These are phyloP conservation scores for Baeospora myosura DNA, from an alignment of 1,284 basidiomycete genomes.

Conservation along the genomic window DNA sequence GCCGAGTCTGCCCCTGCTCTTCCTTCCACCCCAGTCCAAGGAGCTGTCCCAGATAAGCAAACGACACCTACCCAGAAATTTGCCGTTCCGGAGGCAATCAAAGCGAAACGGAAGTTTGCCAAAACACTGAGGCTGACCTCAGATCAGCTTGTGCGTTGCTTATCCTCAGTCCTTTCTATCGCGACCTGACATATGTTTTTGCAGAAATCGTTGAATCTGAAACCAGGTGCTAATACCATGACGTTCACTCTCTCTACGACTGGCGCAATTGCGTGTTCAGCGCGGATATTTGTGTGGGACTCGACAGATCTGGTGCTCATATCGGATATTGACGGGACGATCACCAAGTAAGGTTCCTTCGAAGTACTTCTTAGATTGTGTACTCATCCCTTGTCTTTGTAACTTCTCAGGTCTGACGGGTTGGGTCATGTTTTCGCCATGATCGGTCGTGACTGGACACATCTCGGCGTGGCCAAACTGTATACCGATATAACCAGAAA, in stretches of 20 bases:
- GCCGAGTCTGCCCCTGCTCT: constrained; percentile 31
- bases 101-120: constrained; percentile 58
- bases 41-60: constrained; percentile 15
- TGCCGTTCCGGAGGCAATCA: constrained; percentile 1
- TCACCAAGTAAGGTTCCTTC: constrained; percentile 74
- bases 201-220: constrained; percentile 82
- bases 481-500: constrained; percentile 96
- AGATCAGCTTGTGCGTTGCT: constrained; percentile 17
- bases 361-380: background rate
- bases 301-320: constrained; percentile 85
- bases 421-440: constrained; percentile 97
- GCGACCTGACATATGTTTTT: background rate
- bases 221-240: constrained; percentile 85
- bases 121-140: constrained; percentile 81
- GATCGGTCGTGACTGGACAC: constrained; percentile 99
- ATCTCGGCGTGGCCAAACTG: constrained; percentile 94
- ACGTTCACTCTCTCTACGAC: constrained; percentile 94
- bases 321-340: constrained; percentile 98
- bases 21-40: constrained; percentile 28
- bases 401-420: constrained; percentile 76
- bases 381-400: constrained; percentile 1
- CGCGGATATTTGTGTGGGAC: constrained; percentile 96
- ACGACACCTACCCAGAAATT: background rate
- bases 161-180: background rate
- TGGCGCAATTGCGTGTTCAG: constrained; percentile 81